Conservation (phyloP, 495 filamentous ascomycete species). For the Xylaria castorea region DNA sequence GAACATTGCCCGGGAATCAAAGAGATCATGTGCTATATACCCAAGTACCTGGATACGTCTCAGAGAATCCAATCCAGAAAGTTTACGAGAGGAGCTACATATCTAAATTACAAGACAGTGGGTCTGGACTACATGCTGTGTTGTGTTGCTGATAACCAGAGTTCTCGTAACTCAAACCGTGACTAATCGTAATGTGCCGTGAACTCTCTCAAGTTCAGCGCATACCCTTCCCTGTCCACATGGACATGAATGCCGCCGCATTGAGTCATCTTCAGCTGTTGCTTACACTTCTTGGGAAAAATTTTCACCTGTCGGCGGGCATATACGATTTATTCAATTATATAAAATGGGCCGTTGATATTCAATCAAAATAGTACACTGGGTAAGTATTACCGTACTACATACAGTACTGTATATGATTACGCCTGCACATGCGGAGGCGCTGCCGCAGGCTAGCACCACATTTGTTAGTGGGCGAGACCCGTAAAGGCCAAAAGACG, state of each 20-base stretch:
- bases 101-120: neutral
- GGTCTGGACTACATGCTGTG: too few species aligned
- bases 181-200: neutral
- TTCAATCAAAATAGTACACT: neutral
- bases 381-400: neutral
- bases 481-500: neutral
- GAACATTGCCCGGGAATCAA: neutral
- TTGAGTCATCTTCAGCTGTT: neutral
- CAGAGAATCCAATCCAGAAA: neutral
- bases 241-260: neutral
- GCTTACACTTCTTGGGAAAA: neutral
- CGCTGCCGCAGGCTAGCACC: slow-evolving; percentile 16
- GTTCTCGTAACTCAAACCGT: neutral
- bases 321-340: neutral
- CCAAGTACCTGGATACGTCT: neutral
- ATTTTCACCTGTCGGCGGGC: neutral
- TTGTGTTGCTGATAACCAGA: neutral
- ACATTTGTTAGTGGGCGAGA: neutral
- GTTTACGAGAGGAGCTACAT: neutral
- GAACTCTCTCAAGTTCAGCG: neutral
- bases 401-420: too few species aligned
- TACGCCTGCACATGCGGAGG: slow-evolving; percentile 17
- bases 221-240: neutral
- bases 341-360: slow-evolving; percentile 1
- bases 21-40: neutral